These are phyloP conservation scores for Cyberlindnera mrakii DNA, from an alignment of 805 yeast genomes.

Conservation along the genomic window DNA sequence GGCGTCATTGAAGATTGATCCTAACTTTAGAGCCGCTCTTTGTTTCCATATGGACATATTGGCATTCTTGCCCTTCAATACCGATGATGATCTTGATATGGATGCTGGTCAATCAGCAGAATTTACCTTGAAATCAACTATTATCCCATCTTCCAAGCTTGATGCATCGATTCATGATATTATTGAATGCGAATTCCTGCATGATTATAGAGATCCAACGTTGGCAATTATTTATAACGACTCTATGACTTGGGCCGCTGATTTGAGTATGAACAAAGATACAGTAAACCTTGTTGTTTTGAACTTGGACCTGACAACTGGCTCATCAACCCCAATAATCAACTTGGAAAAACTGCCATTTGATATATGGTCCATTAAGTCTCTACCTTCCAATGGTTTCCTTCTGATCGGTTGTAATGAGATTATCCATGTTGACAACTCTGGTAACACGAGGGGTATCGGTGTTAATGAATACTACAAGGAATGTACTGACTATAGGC, in stretches of 20 bases:
- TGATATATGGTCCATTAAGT: constrained; percentile 59
- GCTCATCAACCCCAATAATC: constrained; percentile 58
- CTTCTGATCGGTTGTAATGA: constrained; percentile 71
- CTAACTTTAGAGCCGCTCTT: constrained; percentile 49
- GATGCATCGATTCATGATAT: constrained; percentile 55
- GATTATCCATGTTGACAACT: constrained; percentile 70
- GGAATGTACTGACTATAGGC: constrained; percentile 31
- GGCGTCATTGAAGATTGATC: constrained; percentile 39
- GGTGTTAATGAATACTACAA: constrained; percentile 54
- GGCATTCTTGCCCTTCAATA: constrained; percentile 62
- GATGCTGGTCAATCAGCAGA: constrained; percentile 12
- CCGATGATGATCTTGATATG: constrained; percentile 37
- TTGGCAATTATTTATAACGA: constrained; percentile 59
- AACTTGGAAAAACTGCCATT: constrained; percentile 64
- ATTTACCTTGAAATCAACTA: constrained; percentile 37
- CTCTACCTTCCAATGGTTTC: constrained; percentile 70
- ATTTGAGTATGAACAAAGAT: constrained; percentile 54
- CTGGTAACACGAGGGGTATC: constrained; percentile 60
- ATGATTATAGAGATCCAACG: constrained; percentile 79
- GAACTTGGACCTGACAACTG: constrained; percentile 53
- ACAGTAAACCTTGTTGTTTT: constrained; percentile 55
- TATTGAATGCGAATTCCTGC: constrained; percentile 63
- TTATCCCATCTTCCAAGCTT: constrained; percentile 51
- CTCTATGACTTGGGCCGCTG: constrained; percentile 73
- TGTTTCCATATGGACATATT: constrained; percentile 61